Conservation (phyloP, 139 green algal species). For the Picochlorum sp. region DNA sequence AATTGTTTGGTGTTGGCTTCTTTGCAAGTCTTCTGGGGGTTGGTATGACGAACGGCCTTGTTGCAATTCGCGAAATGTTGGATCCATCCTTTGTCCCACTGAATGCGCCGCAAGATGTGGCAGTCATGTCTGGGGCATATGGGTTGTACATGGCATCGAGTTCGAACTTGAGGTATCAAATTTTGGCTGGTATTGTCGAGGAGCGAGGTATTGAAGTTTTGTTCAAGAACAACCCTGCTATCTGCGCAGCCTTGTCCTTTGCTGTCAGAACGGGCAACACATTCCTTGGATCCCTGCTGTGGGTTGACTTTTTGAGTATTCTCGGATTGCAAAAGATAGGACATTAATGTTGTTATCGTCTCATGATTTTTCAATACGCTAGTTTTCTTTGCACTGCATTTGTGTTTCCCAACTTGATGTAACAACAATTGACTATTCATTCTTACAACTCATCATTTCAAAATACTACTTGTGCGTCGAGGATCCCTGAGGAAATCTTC, state of each 20-base stretch:
- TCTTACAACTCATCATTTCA: neutral
- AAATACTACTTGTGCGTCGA: neutral
- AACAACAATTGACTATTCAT: neutral
- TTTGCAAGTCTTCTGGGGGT: constrained; percentile 74
- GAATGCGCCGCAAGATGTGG: constrained; percentile 64
- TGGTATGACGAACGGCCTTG: constrained; percentile 79
- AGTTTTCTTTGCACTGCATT: neutral
- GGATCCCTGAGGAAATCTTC: too few relatives aligned
- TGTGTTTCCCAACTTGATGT: neutral
- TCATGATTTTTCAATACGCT: constrained; percentile 2
- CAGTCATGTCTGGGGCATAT: constrained; percentile 72
- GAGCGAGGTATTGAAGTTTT: constrained; percentile 84
- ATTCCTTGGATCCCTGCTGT: constrained; percentile 78
- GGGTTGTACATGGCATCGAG: constrained; percentile 91
- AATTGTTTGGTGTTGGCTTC: constrained; percentile 84
- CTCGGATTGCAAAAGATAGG: constrained; percentile 59
- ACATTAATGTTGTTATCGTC: neutral
- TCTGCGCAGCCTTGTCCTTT: constrained; percentile 71
- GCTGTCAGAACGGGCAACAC: constrained; percentile 64
- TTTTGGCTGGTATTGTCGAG: constrained; percentile 87
- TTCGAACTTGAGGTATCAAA: constrained; percentile 84
- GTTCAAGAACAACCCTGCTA: constrained; percentile 51
- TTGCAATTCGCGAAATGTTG: constrained; percentile 43
- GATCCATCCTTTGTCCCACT: constrained; percentile 56
- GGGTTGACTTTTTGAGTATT: constrained; percentile 82